Percentiles rank a stretch among this genome's conserved stretches.
Evolutionary conservation across 1,139 yeast genomes (phyloP).

Genomic region (Kodamaea sp.): DNA sequence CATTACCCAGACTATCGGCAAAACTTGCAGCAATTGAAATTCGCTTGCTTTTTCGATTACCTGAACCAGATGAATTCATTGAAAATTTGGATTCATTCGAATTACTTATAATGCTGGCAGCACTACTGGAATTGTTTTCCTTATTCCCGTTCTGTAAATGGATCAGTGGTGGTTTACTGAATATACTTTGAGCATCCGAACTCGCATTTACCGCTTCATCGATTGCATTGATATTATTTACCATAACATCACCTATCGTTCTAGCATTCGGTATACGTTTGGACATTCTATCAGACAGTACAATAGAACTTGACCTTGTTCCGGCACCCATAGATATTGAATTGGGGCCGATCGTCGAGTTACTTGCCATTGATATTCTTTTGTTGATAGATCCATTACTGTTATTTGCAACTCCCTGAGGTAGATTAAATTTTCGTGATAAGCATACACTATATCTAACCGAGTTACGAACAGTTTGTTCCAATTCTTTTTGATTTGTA

Average conservation of each 20-base stretch:
- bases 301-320: constrained; percentile 1
- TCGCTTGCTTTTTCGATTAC: constrained; percentile 17
- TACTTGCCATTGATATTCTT: constrained; percentile 24
- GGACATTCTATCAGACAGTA: neutral
- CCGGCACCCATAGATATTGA: constrained; percentile 4
- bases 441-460: constrained; percentile 70
- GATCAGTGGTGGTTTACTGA: constrained; percentile 16
- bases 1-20: constrained; percentile 19
- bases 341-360: constrained; percentile 15
- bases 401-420: constrained; percentile 21
- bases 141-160: constrained; percentile 1
- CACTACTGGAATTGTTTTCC: constrained; percentile 12
- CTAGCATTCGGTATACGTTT: constrained; percentile 22
- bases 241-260: constrained; percentile 66
- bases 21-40: constrained; percentile 36
- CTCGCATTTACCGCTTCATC: constrained; percentile 47
- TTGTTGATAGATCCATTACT: constrained; percentile 22
- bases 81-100: constrained; percentile 6
- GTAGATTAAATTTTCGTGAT: constrained; percentile 37
- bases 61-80: constrained; percentile 4
- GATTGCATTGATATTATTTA: constrained; percentile 55
- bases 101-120: constrained; percentile 3
- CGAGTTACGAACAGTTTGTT: constrained; percentile 79
- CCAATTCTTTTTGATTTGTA: constrained; percentile 66
- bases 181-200: constrained; percentile 15